Evolutionary conservation across 2,329 filamentous ascomycete species (phyloP).

Genomic region (Alternaria sp.): DNA sequence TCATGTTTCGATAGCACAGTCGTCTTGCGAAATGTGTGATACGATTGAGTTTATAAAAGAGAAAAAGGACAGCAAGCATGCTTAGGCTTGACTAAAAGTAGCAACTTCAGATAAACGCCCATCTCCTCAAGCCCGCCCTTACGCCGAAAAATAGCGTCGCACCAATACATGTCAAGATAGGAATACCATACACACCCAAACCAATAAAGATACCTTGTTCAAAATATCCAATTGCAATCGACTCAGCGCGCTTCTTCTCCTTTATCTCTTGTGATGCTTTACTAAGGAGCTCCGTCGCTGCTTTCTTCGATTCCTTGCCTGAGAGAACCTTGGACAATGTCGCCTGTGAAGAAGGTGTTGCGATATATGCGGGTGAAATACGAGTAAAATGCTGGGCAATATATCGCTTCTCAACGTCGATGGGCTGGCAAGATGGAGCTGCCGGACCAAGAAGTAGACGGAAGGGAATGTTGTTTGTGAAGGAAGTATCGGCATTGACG

Average conservation of each 20-base stretch:
- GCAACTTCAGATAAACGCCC: constrained; percentile 17
- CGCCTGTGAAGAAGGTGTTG: constrained; percentile 15
- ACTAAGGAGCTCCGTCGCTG: constrained; percentile 20
- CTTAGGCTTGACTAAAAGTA: no score
- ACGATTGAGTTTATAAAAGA: neutral
- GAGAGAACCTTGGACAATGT: constrained; percentile 29
- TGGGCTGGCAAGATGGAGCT: constrained; percentile 25
- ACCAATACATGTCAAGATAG: constrained; percentile 39
- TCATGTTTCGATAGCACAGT: neutral
- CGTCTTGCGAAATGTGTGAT: neutral
- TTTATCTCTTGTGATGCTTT: constrained; percentile 38
- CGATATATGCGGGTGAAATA: constrained; percentile 27
- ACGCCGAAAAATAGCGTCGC: constrained; percentile 37
- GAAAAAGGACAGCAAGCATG: neutral
- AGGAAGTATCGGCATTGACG: constrained; percentile 59
- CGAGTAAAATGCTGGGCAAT: constrained; percentile 31
- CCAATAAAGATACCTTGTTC: constrained; percentile 48
- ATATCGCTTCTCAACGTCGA: constrained; percentile 31
- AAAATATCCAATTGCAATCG: constrained; percentile 41
- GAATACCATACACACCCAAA: constrained; percentile 45
- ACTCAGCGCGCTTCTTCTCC: constrained; percentile 45
- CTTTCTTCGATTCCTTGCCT: constrained; percentile 20
- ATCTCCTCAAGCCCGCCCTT: constrained; percentile 34
- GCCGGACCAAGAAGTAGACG: constrained; percentile 58
- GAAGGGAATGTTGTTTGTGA: constrained; percentile 66